phyloP scores from a whole-genome alignment of 495 filamentous ascomycete genomes.

The Venustampulla echinocandica region DNA sequence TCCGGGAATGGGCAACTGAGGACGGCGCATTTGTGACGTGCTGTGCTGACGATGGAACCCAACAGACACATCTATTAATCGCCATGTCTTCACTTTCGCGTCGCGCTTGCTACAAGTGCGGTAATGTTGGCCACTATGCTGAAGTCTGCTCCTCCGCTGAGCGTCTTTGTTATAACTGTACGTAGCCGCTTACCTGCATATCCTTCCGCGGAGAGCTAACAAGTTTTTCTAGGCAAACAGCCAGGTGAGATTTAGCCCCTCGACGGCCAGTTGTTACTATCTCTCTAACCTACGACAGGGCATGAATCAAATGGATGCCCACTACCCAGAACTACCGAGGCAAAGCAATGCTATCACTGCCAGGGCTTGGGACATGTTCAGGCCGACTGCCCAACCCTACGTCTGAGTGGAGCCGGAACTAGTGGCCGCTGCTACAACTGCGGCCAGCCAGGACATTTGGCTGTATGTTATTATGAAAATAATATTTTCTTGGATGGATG shows the following conservation, averaged over 20 bases:
- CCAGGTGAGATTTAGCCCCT: slow-evolving; percentile 50
- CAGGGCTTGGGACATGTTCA: slow-evolving; percentile 97
- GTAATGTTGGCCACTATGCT: slow-evolving; percentile 97
- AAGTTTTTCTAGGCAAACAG: slow-evolving; percentile 50
- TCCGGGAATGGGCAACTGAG: slow-evolving; percentile 25
- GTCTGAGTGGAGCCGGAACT: slow-evolving; percentile 68
- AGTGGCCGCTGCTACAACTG: slow-evolving; percentile 94
- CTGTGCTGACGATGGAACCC: slow-evolving; percentile 29
- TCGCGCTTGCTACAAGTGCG: slow-evolving; percentile 99
- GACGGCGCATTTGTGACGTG: slow-evolving; percentile 27
- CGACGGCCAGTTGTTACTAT: background rate
- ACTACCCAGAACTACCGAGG: slow-evolving; percentile 89
- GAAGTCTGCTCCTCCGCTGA: slow-evolving; percentile 96
- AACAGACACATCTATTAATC: slow-evolving; percentile 31
- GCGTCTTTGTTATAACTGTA: slow-evolving; percentile 99
- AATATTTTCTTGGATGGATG: slow-evolving; percentile 1
- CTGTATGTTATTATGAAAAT: slow-evolving; percentile 26
- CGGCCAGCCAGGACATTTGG: slow-evolving; percentile 84
- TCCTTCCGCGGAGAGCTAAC: slow-evolving; percentile 2
- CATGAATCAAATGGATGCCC: slow-evolving; percentile 98
- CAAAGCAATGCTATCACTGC: slow-evolving; percentile 99
- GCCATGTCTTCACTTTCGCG: slow-evolving; percentile 88
- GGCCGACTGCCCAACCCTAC: slow-evolving; percentile 95
- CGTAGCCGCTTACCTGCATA: slow-evolving; percentile 26
- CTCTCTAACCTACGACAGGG: slow-evolving; percentile 45